Evolutionary conservation across 345 rosid species (phyloP).

Genomic region (Barbarea vulgaris): DNA sequence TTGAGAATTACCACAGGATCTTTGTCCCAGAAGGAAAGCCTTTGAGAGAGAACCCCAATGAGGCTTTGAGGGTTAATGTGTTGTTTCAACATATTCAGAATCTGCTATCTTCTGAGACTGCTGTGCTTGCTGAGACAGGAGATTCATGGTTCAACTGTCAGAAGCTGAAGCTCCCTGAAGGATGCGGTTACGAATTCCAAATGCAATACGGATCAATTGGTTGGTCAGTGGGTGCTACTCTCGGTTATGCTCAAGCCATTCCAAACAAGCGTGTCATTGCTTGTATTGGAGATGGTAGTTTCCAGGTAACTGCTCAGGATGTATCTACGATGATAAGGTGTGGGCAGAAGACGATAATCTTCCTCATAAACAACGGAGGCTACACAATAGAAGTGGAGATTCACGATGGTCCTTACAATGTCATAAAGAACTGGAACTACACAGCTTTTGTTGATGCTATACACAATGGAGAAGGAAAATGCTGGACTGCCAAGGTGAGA

Average conservation of each 20-base stretch:
- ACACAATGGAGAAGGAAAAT: constrained; percentile 60
- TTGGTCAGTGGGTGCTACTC: constrained; percentile 72
- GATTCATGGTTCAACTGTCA: constrained; percentile 73
- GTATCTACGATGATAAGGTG: constrained; percentile 64
- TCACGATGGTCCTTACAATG: constrained; percentile 74
- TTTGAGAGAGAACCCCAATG: constrained; percentile 41
- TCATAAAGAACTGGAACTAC: constrained; percentile 76
- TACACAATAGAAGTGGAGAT: constrained; percentile 68
- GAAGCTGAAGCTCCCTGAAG: constrained; percentile 59
- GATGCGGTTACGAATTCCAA: constrained; percentile 64
- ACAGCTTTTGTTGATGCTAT: constrained; percentile 64
- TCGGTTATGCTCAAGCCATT: constrained; percentile 59
- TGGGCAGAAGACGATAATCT: constrained; percentile 57
- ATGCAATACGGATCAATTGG: constrained; percentile 68
- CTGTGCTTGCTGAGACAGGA: constrained; percentile 61
- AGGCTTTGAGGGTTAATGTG: constrained; percentile 53
- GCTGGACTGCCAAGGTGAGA: constrained; percentile 68
- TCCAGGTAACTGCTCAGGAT: constrained; percentile 72
- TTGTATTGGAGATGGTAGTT: constrained; percentile 73
- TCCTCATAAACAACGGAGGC: constrained; percentile 73
- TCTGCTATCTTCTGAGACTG: constrained; percentile 48
- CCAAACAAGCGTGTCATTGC: constrained; percentile 58
- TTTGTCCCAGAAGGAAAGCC: constrained; percentile 55
- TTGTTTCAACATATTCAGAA: constrained; percentile 60
- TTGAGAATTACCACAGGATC: constrained; percentile 56